These are phyloP conservation scores for Penicillium lagena DNA, from an alignment of 495 filamentous ascomycete genomes.

Conservation along the genomic window DNA sequence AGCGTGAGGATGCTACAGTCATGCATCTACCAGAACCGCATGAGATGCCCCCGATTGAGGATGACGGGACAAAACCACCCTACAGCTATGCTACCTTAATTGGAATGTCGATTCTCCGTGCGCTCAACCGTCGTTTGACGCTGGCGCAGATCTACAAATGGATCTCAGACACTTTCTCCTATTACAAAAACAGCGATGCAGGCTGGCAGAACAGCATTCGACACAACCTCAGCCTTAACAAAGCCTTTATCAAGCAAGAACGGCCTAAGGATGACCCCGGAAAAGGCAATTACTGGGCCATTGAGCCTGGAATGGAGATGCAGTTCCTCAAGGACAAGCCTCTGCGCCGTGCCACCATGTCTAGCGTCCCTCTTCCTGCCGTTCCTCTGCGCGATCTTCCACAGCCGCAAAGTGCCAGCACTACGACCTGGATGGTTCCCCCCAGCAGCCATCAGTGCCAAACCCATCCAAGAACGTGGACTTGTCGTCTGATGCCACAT, in stretches of 20 bases:
- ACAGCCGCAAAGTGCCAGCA: slow-evolving; percentile 23
- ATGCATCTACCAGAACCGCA: slow-evolving; percentile 61
- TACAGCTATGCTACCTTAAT: slow-evolving; percentile 96
- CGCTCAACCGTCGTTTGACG: slow-evolving; percentile 76
- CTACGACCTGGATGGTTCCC: slow-evolving; percentile 36
- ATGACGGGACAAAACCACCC: slow-evolving; percentile 82
- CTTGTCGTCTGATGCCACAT: slow-evolving; percentile 90
- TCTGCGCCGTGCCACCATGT: slow-evolving; percentile 48
- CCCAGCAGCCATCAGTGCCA: slow-evolving; percentile 17
- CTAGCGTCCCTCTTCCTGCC: slow-evolving; percentile 34
- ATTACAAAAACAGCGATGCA: slow-evolving; percentile 74
- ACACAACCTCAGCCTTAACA: slow-evolving; percentile 96
- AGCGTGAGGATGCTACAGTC: slow-evolving; percentile 39
- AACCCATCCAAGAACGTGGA: slow-evolving; percentile 40
- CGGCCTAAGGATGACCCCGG: slow-evolving; percentile 95
- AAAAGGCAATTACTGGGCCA: slow-evolving; percentile 98
- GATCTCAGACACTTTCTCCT: slow-evolving; percentile 90
- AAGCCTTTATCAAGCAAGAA: slow-evolving; percentile 94
- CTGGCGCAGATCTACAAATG: slow-evolving; percentile 98
- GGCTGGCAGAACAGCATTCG: slow-evolving; percentile 99
- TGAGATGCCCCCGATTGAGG: slow-evolving; percentile 72
- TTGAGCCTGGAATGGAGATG: slow-evolving; percentile 78
- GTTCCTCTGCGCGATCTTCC: slow-evolving; percentile 27
- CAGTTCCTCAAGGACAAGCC: slow-evolving; percentile 85
- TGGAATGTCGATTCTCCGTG: slow-evolving; percentile 91